Evolutionary conservation across 2,329 filamentous ascomycete species (phyloP), one percentile per base, ranked within the genome.

Genomic region (Fusarium siculi): DNA sequence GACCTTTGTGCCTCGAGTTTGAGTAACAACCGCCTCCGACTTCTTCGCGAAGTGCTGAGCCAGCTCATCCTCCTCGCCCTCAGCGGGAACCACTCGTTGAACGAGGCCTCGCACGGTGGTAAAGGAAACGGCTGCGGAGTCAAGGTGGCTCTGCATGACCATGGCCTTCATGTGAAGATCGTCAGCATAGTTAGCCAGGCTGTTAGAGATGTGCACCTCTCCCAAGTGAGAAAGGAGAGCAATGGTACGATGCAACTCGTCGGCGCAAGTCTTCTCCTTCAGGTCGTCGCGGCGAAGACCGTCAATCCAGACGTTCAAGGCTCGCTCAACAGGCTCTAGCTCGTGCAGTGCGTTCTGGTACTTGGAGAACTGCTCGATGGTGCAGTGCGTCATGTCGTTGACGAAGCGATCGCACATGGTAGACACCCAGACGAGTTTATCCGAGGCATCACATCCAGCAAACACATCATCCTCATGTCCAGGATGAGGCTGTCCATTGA

Each of bases 271-370:
- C 80, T 92, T 90, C 82, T 96, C 93, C 81, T 95, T 95, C 54
- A 98, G 84, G 63, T 97, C 95, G 75, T 97, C 95, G 58, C 91
- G 91, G 72, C 94, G 92, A 61, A 98, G 81, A 10, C 90, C 90
- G 73, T 98, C 95, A 63, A 98, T 93, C 90, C 95, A 97, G 62
- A 89, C 89, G 78, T 97, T 97, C 55, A 98, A 84, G 0, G 93
- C 93, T 64, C 95, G 89, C 83, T 99, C 96, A 16, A 98, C 94
- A 1, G 95, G 94, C 79, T 97, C 94, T 56, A 98, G 86, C 81
- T 98, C 96, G 76, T 94, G 93, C 65, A 96, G 83, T 5, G 95
- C 93, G 46, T 92, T 91, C 76, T 94, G 92, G 75, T 94, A 96
- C 72, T 87, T 90, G 50, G 89, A 88, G 80, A 98, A 98, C 66